Evolutionary conservation across 108 stramenopile species (phyloP), one percentile per base, ranked within the genome.

Genomic region (Discostella stelligeroides): DNA sequence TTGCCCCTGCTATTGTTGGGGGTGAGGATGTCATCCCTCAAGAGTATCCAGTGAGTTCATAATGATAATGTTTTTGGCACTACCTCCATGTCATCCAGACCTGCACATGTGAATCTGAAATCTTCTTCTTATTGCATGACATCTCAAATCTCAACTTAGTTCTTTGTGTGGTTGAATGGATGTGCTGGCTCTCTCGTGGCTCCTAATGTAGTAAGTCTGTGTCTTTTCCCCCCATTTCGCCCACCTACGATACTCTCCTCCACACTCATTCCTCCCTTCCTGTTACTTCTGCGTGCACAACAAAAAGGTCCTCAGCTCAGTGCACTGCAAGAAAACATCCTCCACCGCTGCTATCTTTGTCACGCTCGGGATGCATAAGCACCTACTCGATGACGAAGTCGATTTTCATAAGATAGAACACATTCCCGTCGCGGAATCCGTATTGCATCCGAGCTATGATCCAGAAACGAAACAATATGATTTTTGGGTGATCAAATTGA

Each of bases 281-380:
- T n/a, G n/a, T n/a, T n/a, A n/a, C n/a, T n/a, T n/a, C n/a, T n/a
- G n/a, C n/a, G n/a, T n/a, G n/a, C n/a, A n/a, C n/a, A n/a, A n/a
- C n/a, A n/a, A n/a, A n/a, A n/a, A 49, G 50, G 23, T 51, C 1
- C 50, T 51, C 11, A 51, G 50, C 50, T 1, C 50, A 51, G 48
- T 15, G 5, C 48, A 49, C 13, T 49, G 48, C 15, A 4, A n/a
- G 18, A n/a, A 15, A 15, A 15, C 15, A 49, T 8, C 5, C 48
- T 49, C 48, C 15, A n/a, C n/a, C n/a, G 15, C n/a, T n/a, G n/a
- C n/a, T n/a, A n/a, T 5, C 41, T 42, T 42, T 51, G 50, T 51
- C 50, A 51, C 5, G 1, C 50, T 51, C 21, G 50, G 50, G 50
- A 17, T 51, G 50, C 50, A 51, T 6, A 51, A 51, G 6, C 17